Conservation (phyloP, 805 yeast genomes). For the Candida insectorum region DNA sequence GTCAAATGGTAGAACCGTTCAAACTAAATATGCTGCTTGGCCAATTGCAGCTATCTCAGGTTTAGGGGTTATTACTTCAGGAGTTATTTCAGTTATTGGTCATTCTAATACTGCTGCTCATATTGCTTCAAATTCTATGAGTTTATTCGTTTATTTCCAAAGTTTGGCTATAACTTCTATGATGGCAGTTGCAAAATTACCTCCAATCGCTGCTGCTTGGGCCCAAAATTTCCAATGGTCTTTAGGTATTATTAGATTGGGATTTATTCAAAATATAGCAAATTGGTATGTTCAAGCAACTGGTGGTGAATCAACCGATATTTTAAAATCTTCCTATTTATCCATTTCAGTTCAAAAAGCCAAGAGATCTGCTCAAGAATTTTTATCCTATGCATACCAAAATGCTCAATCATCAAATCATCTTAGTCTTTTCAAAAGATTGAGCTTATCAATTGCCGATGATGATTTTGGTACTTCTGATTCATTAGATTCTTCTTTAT, state of each 20-base stretch:
- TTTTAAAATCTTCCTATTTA: constrained; percentile 60
- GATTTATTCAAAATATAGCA: constrained; percentile 78
- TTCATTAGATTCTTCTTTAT: constrained; percentile 43
- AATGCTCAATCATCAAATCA: constrained; percentile 11
- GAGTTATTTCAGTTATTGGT: constrained; percentile 81
- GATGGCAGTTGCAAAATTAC: constrained; percentile 91
- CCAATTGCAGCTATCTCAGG: constrained; percentile 92
- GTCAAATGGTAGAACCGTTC: constrained; percentile 89
- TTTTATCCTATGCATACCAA: constrained; percentile 10
- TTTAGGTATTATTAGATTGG: constrained; percentile 77
- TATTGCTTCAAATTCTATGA: constrained; percentile 93
- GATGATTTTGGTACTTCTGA: constrained; percentile 46
- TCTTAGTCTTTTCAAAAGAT: constrained; percentile 13
- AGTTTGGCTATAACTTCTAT: constrained; percentile 85
- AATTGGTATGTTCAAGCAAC: constrained; percentile 96
- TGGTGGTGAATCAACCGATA: constrained; percentile 82
- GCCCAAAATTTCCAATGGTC: constrained; percentile 96
- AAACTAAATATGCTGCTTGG: constrained; percentile 91
- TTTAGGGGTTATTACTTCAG: constrained; percentile 82
- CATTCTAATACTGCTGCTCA: constrained; percentile 93
- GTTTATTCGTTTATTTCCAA: constrained; percentile 92
- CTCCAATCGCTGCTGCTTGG: constrained; percentile 98
- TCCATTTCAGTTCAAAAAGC: constrained; percentile 83
- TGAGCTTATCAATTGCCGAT: constrained; percentile 28
- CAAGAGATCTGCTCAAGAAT: constrained; percentile 23